phyloP scores from a whole-genome alignment of 2,329 filamentous ascomycete species.

The Orbilia oligospora region DNA sequence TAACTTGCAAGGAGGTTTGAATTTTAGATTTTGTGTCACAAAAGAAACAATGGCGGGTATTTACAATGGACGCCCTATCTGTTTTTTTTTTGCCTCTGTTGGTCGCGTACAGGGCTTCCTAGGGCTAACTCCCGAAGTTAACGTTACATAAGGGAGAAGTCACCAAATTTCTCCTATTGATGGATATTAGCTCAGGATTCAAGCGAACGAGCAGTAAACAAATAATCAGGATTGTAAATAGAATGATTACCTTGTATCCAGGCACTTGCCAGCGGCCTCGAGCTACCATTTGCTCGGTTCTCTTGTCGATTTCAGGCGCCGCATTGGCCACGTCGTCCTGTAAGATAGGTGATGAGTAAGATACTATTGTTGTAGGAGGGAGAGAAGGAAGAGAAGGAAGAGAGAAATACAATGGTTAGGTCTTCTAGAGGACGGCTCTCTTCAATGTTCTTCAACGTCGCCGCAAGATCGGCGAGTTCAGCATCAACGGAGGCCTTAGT shows the following conservation, averaged over 20 bases:
- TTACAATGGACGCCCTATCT: not conserved
- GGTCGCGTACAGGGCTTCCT: no score
- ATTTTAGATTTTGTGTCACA: constrained; percentile 21
- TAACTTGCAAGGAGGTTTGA: not conserved
- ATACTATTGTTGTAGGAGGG: not conserved
- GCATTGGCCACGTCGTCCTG: constrained; percentile 95
- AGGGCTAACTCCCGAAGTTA: not conserved
- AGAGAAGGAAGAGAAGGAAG: constrained; percentile 55
- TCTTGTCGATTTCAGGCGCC: constrained; percentile 97
- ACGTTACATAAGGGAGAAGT: constrained; percentile 90
- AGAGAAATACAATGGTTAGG: constrained; percentile 88
- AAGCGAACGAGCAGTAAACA: constrained; percentile 66
- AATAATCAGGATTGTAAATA: not conserved
- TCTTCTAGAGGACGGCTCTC: constrained; percentile 95
- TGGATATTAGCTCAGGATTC: constrained; percentile 66
- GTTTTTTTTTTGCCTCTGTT: not conserved
- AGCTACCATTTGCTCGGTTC: constrained; percentile 92
- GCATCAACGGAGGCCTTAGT: constrained; percentile 97
- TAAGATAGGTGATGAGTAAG: constrained; percentile 58
- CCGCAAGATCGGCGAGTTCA: constrained; percentile 92
- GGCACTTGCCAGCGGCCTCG: constrained; percentile 99
- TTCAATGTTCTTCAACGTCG: constrained; percentile 98
- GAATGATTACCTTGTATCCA: constrained; percentile 89
- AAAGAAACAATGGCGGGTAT: constrained; percentile 15
- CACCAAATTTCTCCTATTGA: constrained; percentile 94